These are phyloP conservation scores for Yamadazyma trypodendri DNA, from an alignment of 1,139 yeast genomes.

Conservation along the genomic window DNA sequence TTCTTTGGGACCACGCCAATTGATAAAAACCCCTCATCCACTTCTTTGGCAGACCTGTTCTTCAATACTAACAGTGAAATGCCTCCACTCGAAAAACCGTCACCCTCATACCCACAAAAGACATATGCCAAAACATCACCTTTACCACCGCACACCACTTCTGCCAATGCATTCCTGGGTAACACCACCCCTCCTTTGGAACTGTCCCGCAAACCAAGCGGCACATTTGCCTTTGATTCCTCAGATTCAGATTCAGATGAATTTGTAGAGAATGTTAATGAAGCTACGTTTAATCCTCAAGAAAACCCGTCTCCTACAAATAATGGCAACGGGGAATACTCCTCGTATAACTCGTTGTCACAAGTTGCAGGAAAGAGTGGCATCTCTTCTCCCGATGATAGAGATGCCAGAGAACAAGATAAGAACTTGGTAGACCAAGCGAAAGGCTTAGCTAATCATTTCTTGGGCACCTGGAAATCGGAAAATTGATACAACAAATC, in stretches of 20 bases:
- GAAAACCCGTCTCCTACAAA: neutral
- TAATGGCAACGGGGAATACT: conserved; percentile 3
- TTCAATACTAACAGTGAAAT: conserved; percentile 13
- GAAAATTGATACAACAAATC: conserved; percentile 8
- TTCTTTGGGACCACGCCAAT: conserved; percentile 27
- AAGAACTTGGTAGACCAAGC: conserved; percentile 38
- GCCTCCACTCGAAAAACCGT: conserved; percentile 8
- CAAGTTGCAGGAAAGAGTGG: conserved; percentile 53
- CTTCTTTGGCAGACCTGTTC: conserved; percentile 21
- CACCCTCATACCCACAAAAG: conserved; percentile 18
- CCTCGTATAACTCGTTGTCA: conserved; percentile 40
- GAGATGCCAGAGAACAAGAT: conserved; percentile 8
- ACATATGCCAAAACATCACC: conserved; percentile 39
- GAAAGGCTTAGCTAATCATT: conserved; percentile 38
- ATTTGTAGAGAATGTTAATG: conserved; percentile 15
- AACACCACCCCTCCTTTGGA: conserved; percentile 24
- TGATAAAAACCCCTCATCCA: conserved; percentile 11
- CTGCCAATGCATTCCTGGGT: conserved; percentile 44
- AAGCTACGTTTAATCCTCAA: neutral
- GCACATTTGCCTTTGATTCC: conserved; percentile 33
- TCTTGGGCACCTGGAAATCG: conserved; percentile 34
- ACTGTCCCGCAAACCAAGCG: conserved; percentile 8
- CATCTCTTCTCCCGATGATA: conserved; percentile 31
- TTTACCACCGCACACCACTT: conserved; percentile 47
- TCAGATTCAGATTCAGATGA: conserved; percentile 39